Percentiles rank a stretch among this genome's conserved stretches.
These are phyloP conservation scores for Colletotrichum theobromicola DNA, from an alignment of 2,329 filamentous ascomycete genomes.

Conservation along the genomic window DNA sequence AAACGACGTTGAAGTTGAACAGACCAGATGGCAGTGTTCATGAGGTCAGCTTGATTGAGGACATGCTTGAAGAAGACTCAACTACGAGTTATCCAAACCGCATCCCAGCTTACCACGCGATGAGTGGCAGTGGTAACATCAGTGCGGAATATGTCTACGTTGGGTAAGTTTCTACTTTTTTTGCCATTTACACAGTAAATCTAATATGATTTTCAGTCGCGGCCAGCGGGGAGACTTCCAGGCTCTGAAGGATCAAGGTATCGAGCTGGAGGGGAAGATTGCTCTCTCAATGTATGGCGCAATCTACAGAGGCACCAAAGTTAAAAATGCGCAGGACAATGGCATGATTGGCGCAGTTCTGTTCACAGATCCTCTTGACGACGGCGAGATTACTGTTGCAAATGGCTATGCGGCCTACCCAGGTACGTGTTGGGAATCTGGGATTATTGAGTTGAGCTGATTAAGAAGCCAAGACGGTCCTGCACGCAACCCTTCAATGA, in stretches of 20 bases:
- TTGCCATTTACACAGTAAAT: background rate
- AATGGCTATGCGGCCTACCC: conserved; percentile 8
- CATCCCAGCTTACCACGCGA: conserved; percentile 3
- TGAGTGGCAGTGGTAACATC: conserved; percentile 10
- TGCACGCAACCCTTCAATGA: conserved; percentile 5
- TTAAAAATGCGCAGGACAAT: conserved; percentile 8
- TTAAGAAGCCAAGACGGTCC: background rate
- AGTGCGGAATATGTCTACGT: conserved; percentile 12
- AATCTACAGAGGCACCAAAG: conserved; percentile 6
- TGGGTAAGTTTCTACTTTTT: background rate
- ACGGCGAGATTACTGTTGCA: conserved; percentile 10
- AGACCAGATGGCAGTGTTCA: conserved; percentile 7
- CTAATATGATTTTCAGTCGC: background rate
- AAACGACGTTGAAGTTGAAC: background rate
- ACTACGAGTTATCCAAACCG: conserved; percentile 12
- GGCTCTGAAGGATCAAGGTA: background rate
- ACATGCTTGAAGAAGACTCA: conserved; percentile 13
- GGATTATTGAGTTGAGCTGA: background rate
- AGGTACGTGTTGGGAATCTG: background rate
- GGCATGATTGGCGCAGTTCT: conserved; percentile 8
- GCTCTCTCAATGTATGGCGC: conserved; percentile 5
- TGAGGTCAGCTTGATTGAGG: conserved; percentile 6
- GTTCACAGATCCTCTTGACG: conserved; percentile 3
- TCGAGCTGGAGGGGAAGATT: conserved; percentile 5
- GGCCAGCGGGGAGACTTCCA: background rate